These are phyloP conservation scores for Aphanomyces stellatus DNA, from an alignment of 352 stramenopile genomes.

Conservation along the genomic window DNA sequence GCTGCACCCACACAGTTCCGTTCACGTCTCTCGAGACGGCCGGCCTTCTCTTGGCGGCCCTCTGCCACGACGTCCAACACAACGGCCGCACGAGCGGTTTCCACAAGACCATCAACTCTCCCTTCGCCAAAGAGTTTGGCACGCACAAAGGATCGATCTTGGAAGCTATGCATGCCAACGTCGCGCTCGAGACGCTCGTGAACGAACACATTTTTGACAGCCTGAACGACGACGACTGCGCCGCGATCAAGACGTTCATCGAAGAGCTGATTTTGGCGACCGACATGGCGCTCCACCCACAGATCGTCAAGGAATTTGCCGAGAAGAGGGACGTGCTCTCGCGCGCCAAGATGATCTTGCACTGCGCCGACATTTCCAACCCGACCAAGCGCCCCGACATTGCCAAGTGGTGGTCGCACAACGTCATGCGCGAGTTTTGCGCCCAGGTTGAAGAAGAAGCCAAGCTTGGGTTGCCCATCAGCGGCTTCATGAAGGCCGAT, in stretches of 20 bases:
- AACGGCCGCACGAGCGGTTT: constrained; percentile 85
- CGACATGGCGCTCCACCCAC: constrained; percentile 10
- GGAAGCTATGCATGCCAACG: constrained; percentile 10
- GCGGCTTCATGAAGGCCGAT: constrained; percentile 13
- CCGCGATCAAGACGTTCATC: background rate
- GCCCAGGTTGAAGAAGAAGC: constrained; percentile 6
- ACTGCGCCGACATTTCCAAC: constrained; percentile 20
- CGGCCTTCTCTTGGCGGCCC: constrained; percentile 72
- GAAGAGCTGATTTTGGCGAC: constrained; percentile 12
- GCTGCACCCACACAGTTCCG: constrained; percentile 47
- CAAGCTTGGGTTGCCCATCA: background rate
- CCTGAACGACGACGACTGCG: background rate
- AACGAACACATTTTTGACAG: background rate
- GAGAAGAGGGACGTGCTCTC: background rate
- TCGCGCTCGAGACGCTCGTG: background rate
- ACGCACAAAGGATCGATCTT: background rate
- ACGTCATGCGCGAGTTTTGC: constrained; percentile 8
- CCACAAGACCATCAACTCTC: constrained; percentile 27
- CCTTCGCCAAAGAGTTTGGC: background rate
- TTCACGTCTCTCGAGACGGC: constrained; percentile 81
- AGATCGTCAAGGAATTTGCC: background rate
- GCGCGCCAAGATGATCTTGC: constrained; percentile 11
- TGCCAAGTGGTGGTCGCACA: constrained; percentile 5
- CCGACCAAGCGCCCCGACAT: constrained; percentile 12
- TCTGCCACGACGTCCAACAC: constrained; percentile 88